Evolutionary conservation across 176 grass and related monocot species (phyloP).

Genomic region (Phoenix roebelenii): DNA sequence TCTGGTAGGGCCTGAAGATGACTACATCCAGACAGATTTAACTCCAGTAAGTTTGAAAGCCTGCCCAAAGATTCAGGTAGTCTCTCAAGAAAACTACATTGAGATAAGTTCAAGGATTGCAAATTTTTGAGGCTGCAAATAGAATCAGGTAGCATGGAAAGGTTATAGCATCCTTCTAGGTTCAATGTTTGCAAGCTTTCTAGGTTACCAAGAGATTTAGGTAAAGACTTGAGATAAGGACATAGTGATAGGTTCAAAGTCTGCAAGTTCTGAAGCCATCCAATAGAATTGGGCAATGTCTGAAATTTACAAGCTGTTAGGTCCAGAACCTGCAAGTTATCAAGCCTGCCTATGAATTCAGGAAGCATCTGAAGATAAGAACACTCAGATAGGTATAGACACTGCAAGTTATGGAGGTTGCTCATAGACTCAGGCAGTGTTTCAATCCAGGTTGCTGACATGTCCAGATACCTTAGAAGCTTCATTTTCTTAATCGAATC

Average conservation of each 20-base stretch:
- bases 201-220: conserved; percentile 29
- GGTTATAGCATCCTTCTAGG: conserved; percentile 27
- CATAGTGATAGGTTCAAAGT: conserved; percentile 41
- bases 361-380: conserved; percentile 33
- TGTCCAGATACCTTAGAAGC: conserved; percentile 47
- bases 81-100: conserved; percentile 29
- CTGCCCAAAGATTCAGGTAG: conserved; percentile 33
- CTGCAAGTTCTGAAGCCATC: conserved; percentile 25
- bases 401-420: conserved; percentile 42
- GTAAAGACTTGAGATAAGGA: conserved; percentile 30
- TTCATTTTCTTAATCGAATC: conserved; percentile 32
- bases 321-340: conserved; percentile 34
- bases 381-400: conserved; percentile 34
- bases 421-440: conserved; percentile 36
- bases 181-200: conserved; percentile 26
- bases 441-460: conserved; percentile 31
- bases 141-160: conserved; percentile 30
- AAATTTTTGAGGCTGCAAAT: conserved; percentile 44
- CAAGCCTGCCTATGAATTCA: conserved; percentile 31
- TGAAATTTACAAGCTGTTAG: conserved; percentile 38
- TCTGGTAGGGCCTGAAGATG: conserved; percentile 33
- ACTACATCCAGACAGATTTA: conserved; percentile 53
- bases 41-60: conserved; percentile 35
- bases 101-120: conserved; percentile 34
- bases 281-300: conserved; percentile 35